Base-by-base conservation (phyloP, 192 early-diverging fungal genomes). In the Backusella morwellensis region DNA sequence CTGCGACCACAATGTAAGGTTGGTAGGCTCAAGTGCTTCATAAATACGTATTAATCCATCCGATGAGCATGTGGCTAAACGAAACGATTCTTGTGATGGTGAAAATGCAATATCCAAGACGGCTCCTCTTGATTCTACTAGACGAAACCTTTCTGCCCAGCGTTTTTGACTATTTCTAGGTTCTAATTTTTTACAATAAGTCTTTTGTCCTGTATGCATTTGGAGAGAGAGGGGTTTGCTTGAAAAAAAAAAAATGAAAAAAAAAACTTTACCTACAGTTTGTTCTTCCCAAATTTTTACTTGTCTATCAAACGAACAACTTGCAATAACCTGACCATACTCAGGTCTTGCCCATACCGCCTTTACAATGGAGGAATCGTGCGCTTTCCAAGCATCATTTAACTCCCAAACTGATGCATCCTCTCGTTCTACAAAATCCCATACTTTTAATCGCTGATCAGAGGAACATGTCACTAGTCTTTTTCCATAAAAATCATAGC, bases 301-400 rank as follows among this genome's bases (percentile, higher is more conserved):
- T 11, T 91, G 93, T 52, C 95, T 88, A 82, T 99, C 97, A 78
- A 97, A 95, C 54, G 95, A 96, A 74, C 95, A 97, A 15, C 92
- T 91, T 1, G 96, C 96, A 54, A 99, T 83, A 8, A 98, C 86
- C 77, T 95, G 93, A 4, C 96, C 96, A 85, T 93, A 98, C 80
- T 98, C 97, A n/a, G 97, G 96, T 86, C 97, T 95, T n/a, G 95
- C 93, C 95, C 95, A 99, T 66, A 89, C 86, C n/a, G 94, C 91
- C 78, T 91, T 93, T 15, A 96, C 79, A 23, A 98, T 89, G 2
- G 93, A 93, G 71, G 92, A 88, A 73, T 97, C 97, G 83, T 98
- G 97, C 4, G 87, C 95, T 88, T 89, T 93, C 92, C 93, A 95
- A 14, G 91, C 84, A 77, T 94, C 94, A 78, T 89, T 93, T 19